These are phyloP conservation scores for Pilasporangium apinafurcum DNA, from an alignment of 352 stramenopile species.

Conservation along the genomic window DNA sequence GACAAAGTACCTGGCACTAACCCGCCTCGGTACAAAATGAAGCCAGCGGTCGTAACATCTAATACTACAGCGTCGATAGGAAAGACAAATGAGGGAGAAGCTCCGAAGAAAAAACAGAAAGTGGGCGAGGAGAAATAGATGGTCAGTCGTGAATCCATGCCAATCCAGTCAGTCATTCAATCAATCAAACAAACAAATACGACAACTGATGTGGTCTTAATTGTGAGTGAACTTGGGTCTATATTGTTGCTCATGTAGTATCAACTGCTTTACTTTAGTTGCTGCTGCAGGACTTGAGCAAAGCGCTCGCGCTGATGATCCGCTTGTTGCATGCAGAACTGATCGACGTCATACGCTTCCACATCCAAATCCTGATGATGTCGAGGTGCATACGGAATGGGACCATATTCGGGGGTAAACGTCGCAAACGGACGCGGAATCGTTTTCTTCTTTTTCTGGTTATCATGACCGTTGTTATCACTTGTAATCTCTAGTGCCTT, in stretches of 20 bases:
- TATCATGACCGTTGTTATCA: no score
- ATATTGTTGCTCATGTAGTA: no score
- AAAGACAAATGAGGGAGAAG: neutral
- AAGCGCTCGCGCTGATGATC: conserved; percentile 27
- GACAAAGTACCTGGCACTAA: conserved; percentile 10
- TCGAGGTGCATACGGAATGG: conserved; percentile 46
- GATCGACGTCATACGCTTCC: conserved; percentile 48
- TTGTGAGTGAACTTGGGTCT: no score
- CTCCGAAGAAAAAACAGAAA: conserved; percentile 20
- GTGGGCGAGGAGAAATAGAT: conserved; percentile 11
- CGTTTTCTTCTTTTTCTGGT: no score
- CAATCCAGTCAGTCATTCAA: no score
- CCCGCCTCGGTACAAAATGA: conserved; percentile 20
- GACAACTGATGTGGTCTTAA: no score
- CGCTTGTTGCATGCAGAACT: conserved; percentile 30
- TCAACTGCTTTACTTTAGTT: neutral
- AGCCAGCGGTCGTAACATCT: neutral
- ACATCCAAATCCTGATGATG: conserved; percentile 14
- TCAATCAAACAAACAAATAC: no score
- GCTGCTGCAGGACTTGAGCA: neutral
- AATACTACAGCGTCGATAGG: neutral
- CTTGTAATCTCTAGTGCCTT: conserved; percentile 5
- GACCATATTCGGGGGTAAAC: conserved; percentile 73
- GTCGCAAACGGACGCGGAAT: conserved; percentile 28
- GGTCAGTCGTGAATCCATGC: no score